Evolutionary conservation across 108 stramenopile genomes (phyloP), one percentile per base, ranked within the genome.

Genomic region (Skeletonema menzelii): DNA sequence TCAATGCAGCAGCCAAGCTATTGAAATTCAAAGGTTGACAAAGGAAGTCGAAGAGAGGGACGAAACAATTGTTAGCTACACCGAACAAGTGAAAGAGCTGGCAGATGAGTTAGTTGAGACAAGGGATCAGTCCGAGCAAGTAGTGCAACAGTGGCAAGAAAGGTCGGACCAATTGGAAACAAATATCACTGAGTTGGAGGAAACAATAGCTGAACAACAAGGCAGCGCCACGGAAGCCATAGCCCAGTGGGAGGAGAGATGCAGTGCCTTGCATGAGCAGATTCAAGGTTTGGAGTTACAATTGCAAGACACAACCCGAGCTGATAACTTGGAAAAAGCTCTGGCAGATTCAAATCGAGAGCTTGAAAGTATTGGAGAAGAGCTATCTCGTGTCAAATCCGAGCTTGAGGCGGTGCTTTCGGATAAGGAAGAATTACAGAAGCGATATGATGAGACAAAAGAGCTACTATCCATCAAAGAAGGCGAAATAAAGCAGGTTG

Each of bases 141-240:
- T 82, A 27, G 78, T 90, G 13, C 66, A 58, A 10, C 88, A 87
- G 67, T 90, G 86, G 87, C 85, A 87, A 66, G 78, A 84, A 19
- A 55, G 78, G 22, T 63, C 73, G 34, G 65, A 79, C 14, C 55
- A 77, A 55, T 75, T 72, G 22, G 67, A 73, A 46, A 24, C 59
- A 12, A 74, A 42, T 46, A 59, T 79, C 30, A 61, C 71, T 34
- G 88, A 87, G 67, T 47, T 91, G 31, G 82, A 90, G 46, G 38
- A 62, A 38, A 47, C 84, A 11, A 56, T 88, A 0, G 14, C 79
- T 38, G 60, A 72, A 37, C 87, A 87, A 65, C 78, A 85, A 35
- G 47, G 26, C 20, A 81, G 86, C 57, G 90, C 90, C 11, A 85
- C 74, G 27, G 84, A 75, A 34, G 90, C 85, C 15, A 91, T 91